A percentile compares a stretch with the other conserved stretches of the same genome.
These are phyloP conservation scores for Schoenoplectus triqueter DNA, from an alignment of 202 grass and related monocot genomes.

Conservation along the genomic window DNA sequence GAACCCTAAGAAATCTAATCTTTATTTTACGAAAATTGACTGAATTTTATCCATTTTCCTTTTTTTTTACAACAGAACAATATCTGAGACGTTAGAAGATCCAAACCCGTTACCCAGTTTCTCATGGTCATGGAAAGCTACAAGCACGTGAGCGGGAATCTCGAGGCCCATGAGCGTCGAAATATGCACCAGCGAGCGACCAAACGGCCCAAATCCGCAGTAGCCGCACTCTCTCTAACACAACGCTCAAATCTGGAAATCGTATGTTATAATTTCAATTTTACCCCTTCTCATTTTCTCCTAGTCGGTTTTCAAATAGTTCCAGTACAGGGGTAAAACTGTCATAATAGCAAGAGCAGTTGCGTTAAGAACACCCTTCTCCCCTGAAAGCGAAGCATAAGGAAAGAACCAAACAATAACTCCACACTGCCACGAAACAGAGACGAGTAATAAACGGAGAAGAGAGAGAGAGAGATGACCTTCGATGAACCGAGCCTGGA, in stretches of 20 bases:
- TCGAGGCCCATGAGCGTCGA: slow-evolving; percentile 13
- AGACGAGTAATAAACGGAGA: background rate
- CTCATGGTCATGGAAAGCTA: background rate
- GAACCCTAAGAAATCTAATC: background rate
- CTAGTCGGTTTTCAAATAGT: no score
- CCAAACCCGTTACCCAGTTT: slow-evolving; percentile 7
- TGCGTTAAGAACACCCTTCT: slow-evolving; percentile 19
- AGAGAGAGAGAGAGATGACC: background rate
- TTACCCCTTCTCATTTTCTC: background rate
- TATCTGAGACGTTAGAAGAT: slow-evolving; percentile 2
- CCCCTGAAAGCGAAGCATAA: background rate
- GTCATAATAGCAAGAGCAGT: background rate
- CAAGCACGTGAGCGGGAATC: slow-evolving; percentile 37
- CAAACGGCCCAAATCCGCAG: slow-evolving; percentile 38
- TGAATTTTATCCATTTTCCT: no score
- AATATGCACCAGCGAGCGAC: slow-evolving; percentile 30
- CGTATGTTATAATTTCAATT: background rate
- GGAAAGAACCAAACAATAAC: background rate
- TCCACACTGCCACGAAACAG: background rate
- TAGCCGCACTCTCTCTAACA: background rate
- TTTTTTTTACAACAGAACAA: background rate
- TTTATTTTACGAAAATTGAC: background rate
- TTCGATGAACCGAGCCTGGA: slow-evolving; percentile 18
- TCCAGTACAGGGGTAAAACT: background rate
- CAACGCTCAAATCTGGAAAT: slow-evolving; percentile 1